phyloP scores from a whole-genome alignment of 305 asterid species.

The Fraxinus baroniana region DNA sequence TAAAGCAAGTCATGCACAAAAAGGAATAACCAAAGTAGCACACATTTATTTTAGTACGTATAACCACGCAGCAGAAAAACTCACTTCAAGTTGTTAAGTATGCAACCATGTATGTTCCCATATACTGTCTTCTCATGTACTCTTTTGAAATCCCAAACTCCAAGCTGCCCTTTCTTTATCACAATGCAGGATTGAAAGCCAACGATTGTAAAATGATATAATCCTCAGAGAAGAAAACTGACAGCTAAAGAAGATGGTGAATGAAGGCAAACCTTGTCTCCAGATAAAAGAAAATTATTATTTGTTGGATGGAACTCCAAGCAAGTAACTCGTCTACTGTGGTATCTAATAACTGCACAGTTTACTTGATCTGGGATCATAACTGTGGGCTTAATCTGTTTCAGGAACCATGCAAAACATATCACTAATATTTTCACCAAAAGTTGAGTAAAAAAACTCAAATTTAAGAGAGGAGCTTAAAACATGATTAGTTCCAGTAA shows the following conservation, averaged over 20 bases:
- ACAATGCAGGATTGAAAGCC: conserved; percentile 20
- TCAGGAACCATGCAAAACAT: conserved; percentile 7
- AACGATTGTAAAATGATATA: conserved; percentile 12
- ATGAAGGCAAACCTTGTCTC: conserved; percentile 71
- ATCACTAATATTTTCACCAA: background rate
- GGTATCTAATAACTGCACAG: conserved; percentile 91
- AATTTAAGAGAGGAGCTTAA: background rate
- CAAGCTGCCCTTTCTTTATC: conserved; percentile 94
- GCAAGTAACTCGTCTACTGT: conserved; percentile 92
- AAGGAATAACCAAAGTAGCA: background rate
- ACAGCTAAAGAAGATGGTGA: conserved; percentile 11
- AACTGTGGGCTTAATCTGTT: conserved; percentile 73
- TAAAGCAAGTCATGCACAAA: conserved; percentile 9
- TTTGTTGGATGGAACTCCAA: conserved; percentile 95
- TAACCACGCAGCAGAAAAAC: conserved; percentile 26
- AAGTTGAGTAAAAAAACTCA: background rate
- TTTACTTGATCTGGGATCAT: conserved; percentile 80
- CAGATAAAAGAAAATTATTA: conserved; percentile 78
- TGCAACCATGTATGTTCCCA: conserved; percentile 73
- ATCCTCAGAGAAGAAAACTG: conserved; percentile 1
- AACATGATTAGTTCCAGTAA: conserved; percentile 5
- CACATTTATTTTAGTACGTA: conserved; percentile 2
- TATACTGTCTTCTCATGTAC: conserved; percentile 86
- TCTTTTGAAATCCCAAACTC: conserved; percentile 90
- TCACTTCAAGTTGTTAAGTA: conserved; percentile 91